Base-by-base conservation (phyloP, 176 grass and related monocot species). In the Zea luxurians region DNA sequence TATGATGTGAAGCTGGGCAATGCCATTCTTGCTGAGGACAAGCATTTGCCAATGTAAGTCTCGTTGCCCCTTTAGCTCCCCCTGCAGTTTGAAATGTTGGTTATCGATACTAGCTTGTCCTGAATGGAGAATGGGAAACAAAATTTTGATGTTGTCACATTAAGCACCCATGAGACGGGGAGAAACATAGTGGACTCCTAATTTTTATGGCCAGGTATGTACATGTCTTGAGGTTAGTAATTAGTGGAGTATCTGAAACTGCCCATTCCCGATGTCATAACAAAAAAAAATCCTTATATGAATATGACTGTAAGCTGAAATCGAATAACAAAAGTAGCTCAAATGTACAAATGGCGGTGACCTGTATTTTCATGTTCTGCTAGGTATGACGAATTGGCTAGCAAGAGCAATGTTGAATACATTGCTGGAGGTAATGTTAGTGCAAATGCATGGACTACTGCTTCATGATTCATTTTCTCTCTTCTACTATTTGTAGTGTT, bases 371-470 rank as follows among this genome's bases (percentile, higher is more conserved):
- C 77, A 3, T 48, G 13, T 74, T 52, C 37, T 68, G 35, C 44
- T 27, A 95, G 89, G 89, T 91, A 91, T 20, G 72, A 91, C 87
- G 92, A 95, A 78, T 80, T 95, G 82, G 78, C 92, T 69, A 83
- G 83, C 64, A 95, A 68, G 40, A 10, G 61, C 37, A 91, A 70
- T 65, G 84, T 89, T 65, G 89, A 95, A 76, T 95, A 89, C 66
- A 95, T 89, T 53, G 92, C 92, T 78, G 89, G 92, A 83, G 92
- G 92, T 95, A 85, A 35, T 48, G 53, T 89, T 63, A 9, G 13
- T 1, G 5, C 17, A 20, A 60, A 62, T 61, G 61, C 13, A 34
- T 7, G 10, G 62, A 34, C 3, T 68, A 44, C 16, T 68, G 42
- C 41, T 35, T 52, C 55, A 38, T 87, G 9, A 48, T 84, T 21